Evolutionary conservation across 2,329 filamentous ascomycete genomes (phyloP).

Genomic region (Colletotrichum magnum): DNA sequence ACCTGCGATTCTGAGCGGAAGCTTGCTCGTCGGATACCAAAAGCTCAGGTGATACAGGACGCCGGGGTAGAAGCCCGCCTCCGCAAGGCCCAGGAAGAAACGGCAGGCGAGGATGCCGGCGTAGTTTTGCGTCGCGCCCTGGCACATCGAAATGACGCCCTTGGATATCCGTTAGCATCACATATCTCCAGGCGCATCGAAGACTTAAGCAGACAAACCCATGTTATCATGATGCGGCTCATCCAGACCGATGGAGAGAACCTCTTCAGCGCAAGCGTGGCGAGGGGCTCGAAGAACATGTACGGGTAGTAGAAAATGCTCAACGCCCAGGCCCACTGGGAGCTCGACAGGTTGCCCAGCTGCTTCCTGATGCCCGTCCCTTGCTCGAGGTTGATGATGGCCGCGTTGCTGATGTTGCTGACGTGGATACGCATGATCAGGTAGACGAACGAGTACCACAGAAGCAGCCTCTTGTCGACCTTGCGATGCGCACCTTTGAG

Average conservation of each 20-base stretch:
- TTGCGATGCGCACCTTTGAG: constrained; percentile 43
- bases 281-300: constrained; percentile 46
- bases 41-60: constrained; percentile 48
- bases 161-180: background rate
- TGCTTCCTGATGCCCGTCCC: constrained; percentile 46
- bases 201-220: constrained; percentile 32
- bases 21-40: constrained; percentile 51
- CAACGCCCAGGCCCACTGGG: constrained; percentile 45
- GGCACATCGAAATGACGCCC: constrained; percentile 45
- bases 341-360: constrained; percentile 43
- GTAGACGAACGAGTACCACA: constrained; percentile 45
- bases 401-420: constrained; percentile 46
- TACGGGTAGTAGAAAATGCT: constrained; percentile 47
- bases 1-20: constrained; percentile 48
- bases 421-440: constrained; percentile 46
- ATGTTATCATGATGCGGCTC: constrained; percentile 46
- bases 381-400: constrained; percentile 47
- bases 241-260: constrained; percentile 45
- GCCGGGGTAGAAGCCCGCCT: constrained; percentile 49
- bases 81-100: constrained; percentile 47
- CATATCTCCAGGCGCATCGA: background rate
- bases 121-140: constrained; percentile 44
- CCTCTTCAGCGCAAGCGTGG: constrained; percentile 44
- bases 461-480: constrained; percentile 44
- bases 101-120: constrained; percentile 46